phyloP scores from a whole-genome alignment of 257 asterid genomes.

The Phtheirospermum japonicum region DNA sequence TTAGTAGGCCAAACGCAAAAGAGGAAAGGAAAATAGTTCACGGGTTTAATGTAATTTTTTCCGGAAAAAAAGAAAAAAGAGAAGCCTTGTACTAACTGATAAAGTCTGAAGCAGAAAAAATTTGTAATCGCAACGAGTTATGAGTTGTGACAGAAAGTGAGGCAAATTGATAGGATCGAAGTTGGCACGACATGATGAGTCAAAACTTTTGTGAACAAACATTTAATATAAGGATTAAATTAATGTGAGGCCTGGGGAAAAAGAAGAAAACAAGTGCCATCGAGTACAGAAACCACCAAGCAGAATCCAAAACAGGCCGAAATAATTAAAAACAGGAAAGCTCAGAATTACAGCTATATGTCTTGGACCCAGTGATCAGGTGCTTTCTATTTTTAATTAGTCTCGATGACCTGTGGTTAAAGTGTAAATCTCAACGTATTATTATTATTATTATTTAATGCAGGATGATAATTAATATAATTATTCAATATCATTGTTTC shows the following conservation, averaged over 20 bases:
- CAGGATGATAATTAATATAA: no score
- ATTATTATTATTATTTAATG: no score
- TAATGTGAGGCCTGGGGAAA: conserved; percentile 6
- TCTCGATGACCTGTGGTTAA: not conserved
- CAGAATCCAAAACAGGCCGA: conserved; percentile 34
- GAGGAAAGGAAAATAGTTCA: not conserved
- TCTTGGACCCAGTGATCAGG: conserved; percentile 25
- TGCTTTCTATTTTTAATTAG: not conserved
- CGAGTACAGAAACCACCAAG: conserved; percentile 44
- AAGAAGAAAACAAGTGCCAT: conserved; percentile 37
- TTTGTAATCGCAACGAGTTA: no score
- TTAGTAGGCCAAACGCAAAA: no score
- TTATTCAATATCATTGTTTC: not conserved
- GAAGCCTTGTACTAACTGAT: not conserved
- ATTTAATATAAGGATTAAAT: not conserved
- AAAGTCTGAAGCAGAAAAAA: no score
- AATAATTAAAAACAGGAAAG: conserved; percentile 19
- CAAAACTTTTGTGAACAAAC: conserved; percentile 1
- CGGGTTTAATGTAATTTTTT: no score
- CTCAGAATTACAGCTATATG: conserved; percentile 51
- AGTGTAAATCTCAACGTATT: not conserved
- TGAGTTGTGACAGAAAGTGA: no score
- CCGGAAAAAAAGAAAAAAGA: no score
- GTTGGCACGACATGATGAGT: conserved; percentile 39
- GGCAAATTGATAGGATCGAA: conserved; percentile 46